Evolutionary conservation across 2,329 filamentous ascomycete genomes (phyloP), one percentile per base, ranked within the genome.

Genomic region (Aspergillus aculeatinus): DNA sequence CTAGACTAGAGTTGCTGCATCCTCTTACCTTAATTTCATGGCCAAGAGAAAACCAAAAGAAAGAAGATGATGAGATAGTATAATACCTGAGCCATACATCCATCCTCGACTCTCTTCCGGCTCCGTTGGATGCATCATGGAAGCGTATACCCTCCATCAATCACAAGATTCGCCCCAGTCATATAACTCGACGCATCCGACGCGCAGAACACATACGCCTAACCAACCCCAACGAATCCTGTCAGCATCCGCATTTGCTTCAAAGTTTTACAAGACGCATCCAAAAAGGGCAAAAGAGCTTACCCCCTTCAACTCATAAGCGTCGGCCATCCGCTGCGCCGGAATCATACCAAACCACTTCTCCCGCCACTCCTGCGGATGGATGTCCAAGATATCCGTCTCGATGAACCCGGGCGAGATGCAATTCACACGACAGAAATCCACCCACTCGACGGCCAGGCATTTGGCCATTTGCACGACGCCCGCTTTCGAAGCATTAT

Each of bases 181-280:
- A 80, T 81, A 59, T 81, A 82, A 51, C 75, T 78, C 51, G 76
- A 80, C 1, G 80, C 79, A 70, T 81, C 77, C 12, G 74, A 78
- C 11, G 80, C 79, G 23, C 78, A 72, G 61, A 80, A 65, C 3
- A 65, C 61, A 49, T 65, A 65, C 5, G 61, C 63, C 63, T 63
- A 27, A 5, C 16, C 23, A 2, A n/a, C 31, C 16, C 12, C 3
- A 3, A 12, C 33, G 12, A n/a, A 35, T 10, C 33, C 11, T 5
- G 16, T 42, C 16, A 42, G 39, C 39, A 42, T 35, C 33, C 12
- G 23, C 33, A 35, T 21, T 21, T 21, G 21, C 21, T 21, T 21
- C 21, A 21, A 21, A 2, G 21, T 21, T 21, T 2, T 21, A 21
- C 21, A 21, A 21, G 21, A 21, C 21, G 21, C 21, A 21, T 2